Base-by-base conservation (phyloP, 495 filamentous ascomycete genomes). In the Daldinia grandis region DNA sequence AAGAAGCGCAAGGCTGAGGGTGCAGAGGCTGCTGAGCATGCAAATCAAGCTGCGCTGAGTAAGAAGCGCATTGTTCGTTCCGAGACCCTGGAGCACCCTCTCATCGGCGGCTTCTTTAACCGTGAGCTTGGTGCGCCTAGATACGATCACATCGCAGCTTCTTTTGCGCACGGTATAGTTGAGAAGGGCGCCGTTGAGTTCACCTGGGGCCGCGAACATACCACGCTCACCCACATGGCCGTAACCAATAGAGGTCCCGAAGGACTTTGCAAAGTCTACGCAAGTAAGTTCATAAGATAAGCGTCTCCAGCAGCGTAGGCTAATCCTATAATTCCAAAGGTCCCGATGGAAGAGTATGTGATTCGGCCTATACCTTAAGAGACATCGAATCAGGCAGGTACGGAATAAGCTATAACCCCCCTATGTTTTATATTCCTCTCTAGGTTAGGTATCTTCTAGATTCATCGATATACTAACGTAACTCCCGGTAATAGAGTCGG, bases 1-100 rank as follows among this genome's bases (percentile, higher is more conserved):
- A 83, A 81, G 77, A 75, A 75, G 42, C 75, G 81, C 28, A 74
- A 75, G 49, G 12, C 71, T 5, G 71, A 78, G 25, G 69, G 73
- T 8, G 37, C 44, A 10, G 66, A 68, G 5, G 67, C 67, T 10
- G 62, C 37, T 6, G 70, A 24, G 2, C 33, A 55, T 2, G 21
- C 38, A 12, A 60, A 62, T 42, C 49, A 50, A 25, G 42, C 24
- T 19, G 37, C 50, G 15, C 28, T 73, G 17, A 51, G 44, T 25
- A 69, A 57, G 57, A 49, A 50, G 21, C 73, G 75, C 12, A 74
- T 82, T 25, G 74, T 49, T 58, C 73, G 70, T 9, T 64, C 74
- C 0, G 42, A 25, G 24, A 64, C 51, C 12, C 25, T 75, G 12
- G 51, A 51, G 3, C 66, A 71, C 15, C 71, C 67, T 9, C 49